Evolutionary conservation across 306 rosid genomes (phyloP), one percentile per base, ranked within the genome.

Genomic region (Psophocarpus tetragonolobus): DNA sequence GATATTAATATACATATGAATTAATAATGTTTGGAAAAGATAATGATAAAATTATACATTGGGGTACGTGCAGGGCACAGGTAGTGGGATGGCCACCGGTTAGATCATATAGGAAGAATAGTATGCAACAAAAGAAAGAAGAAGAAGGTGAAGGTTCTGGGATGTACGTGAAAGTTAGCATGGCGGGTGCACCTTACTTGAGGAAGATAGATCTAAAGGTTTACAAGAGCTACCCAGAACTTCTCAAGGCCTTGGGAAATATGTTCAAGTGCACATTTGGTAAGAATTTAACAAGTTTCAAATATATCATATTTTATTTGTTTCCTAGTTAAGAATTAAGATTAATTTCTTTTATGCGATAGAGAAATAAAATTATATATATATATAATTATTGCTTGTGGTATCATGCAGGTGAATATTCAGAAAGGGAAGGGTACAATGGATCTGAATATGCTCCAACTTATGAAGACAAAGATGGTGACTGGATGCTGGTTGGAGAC

Each of bases 81-180:
- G 89, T 95, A 11, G 93, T 95, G 14, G 98, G 98, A 51, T 95
- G 98, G 97, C 98, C 97, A 6, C 98, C 98, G 17, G 62, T 95
- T 75, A 39, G 92, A 80, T 88, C 97, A 2, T 87, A 56, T 66
- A 75, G 98, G 79, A 92, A 81, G 76, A 89, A 88, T 23, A 75
- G 68, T 64, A 32, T 90, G 30, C 93, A 85, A 48, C 74, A 71
- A 35, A 63, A 63, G 27, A 63, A 63, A 4, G 45, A 82, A 79
- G 82, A 87, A 83, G 4, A 63, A 39, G 67, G 5, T 2, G 89
- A 82, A 75, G 42, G 77, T 20, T 53, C 15, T 8, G 92, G 92
- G 32, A 83, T 39, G 63, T 91, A 74, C n/a, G 90, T 95, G 73
- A 95, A 92, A 88, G 97, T 95, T 33, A 87, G 97, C 81, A 90